Base-by-base conservation (phyloP, 495 filamentous ascomycete genomes). In the Aspergillus sparsus region DNA sequence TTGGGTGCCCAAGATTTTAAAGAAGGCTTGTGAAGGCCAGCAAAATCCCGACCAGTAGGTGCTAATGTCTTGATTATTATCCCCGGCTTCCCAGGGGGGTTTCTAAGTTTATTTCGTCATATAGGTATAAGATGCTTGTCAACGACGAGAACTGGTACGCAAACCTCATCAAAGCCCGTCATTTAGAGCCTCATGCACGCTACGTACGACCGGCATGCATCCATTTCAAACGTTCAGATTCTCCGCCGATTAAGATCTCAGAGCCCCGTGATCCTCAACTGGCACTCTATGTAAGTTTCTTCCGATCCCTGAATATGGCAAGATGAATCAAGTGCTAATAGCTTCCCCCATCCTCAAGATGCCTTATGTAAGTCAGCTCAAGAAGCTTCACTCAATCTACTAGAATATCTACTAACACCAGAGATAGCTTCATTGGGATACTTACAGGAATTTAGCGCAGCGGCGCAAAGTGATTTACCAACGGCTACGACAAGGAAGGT, bases 401-500 rank as follows among this genome's bases (percentile, higher is more conserved):
- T 11, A 34, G 1, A 31, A 31, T 1, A 7, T 27, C 12, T 51
- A 27, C 37, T 59, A 31, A 57, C 44, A 21, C 13, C 27, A 5
- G 27, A 71, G 74, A 0, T 82, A 88, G 71, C 80, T 89, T 1
- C 86, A 89, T 62, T 89, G 84, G 70, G 87, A 89, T 60, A 86
- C 82, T 0, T 89, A 88, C 65, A 71, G 74, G 35, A 83, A 81
- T 57, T 73, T 88, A 36, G 74, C 88, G 31, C 74, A 78, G 49
- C 83, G 86, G 16, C 83, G 86, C 2, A 82, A 81, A 16, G 72
- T 88, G 5, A 80, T 89, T 18, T 72, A 81, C 60, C 66, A 78
- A 36, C 74, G 86, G 31, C 67, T 83, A 5, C 68, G 71, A 3
- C 85, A 87, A 60, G 85, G 83, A 6, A 75, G 85, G 45, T 79